Evolutionary conservation across 2,329 filamentous ascomycete genomes (phyloP).

Genomic region (Tolypocladium ovalisporum): DNA sequence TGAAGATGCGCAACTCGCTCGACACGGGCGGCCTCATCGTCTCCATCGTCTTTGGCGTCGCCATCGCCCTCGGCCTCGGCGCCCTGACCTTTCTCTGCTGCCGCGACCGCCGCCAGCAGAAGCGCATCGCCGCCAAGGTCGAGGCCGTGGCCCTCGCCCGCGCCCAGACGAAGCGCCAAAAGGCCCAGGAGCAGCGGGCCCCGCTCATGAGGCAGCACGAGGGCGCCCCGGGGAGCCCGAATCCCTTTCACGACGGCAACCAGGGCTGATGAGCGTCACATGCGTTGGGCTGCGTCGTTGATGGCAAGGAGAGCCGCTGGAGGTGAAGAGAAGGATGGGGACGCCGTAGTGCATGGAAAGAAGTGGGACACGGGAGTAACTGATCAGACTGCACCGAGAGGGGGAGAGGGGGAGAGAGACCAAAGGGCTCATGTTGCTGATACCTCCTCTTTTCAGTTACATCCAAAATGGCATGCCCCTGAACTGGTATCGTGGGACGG

Average conservation of each 20-base stretch:
- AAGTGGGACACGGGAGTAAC: too few species aligned
- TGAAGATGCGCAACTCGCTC: slow-evolving; percentile 24
- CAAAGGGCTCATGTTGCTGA: background rate
- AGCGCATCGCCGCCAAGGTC: slow-evolving; percentile 29
- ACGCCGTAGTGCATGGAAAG: too few species aligned
- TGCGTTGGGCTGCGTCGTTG: too few species aligned
- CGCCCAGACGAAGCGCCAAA: slow-evolving; percentile 33
- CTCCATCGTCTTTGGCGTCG: slow-evolving; percentile 33
- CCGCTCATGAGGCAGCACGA: slow-evolving; percentile 25
- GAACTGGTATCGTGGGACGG: background rate
- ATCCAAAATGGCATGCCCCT: background rate
- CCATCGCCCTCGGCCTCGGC: slow-evolving; percentile 24
- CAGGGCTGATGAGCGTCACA: background rate
- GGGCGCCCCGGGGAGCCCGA: slow-evolving; percentile 8
- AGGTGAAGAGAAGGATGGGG: too few species aligned
- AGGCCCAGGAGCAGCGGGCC: slow-evolving; percentile 19
- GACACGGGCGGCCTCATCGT: slow-evolving; percentile 35
- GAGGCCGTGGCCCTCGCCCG: slow-evolving; percentile 40
- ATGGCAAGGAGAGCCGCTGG: too few species aligned
- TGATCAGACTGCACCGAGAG: too few species aligned
- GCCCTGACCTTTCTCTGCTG: slow-evolving; percentile 40
- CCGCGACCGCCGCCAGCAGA: slow-evolving; percentile 34
- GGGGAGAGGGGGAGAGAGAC: too few species aligned
- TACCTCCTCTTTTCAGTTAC: background rate
- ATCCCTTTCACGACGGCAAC: slow-evolving; percentile 26